Base-by-base conservation (phyloP, 2,329 filamentous ascomycete genomes). In the Chalaropsis ovoidea region DNA sequence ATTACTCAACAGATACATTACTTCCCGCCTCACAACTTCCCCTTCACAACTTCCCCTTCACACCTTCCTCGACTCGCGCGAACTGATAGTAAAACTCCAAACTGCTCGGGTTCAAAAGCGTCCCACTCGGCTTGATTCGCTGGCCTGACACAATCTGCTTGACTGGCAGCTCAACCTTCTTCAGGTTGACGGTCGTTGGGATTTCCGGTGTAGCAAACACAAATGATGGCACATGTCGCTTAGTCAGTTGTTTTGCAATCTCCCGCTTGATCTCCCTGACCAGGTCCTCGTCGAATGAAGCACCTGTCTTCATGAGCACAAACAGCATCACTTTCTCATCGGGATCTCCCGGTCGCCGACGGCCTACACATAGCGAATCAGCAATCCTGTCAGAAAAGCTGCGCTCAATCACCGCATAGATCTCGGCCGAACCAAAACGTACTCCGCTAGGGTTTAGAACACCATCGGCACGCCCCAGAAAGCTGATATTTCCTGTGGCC, bases 141-240 rank as follows among this genome's bases (percentile, higher is more conserved):
- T 85, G 84, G 0, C 89, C 89, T 0, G 83, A 90, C 0, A 94
- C 86, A 69, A 94, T 94, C 72, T 89, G 86, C 76, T 94, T 94
- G 39, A 94, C 87, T 0, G 89, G 89, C 63, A 94, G 71, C 73
- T 94, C 89, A 3, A 94, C 89, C 74, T 94, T 94, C 74, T 94
- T 94, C 62, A 89, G 75, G 72, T 93, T 94, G 68, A 94, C 85
- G 0, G 89, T 94, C 0, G 86, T 88, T 68, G 89, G 90, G 72
- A 94, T 91, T 70, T 89, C 89, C 19, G 85, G 86, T 6, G 88
- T 89, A 76, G 90, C 85, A 73, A 93, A 93, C 22, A 94, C 80
- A 72, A 86, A 90, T 72, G 79, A 86, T 0, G 90, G 90, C 15
- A 93, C 86, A 75, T 93, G 90, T 64, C 89, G 77, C 72, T 86